These are phyloP conservation scores for Monosporozyma yasuniensis DNA, from an alignment of 805 yeast species.

Conservation along the genomic window DNA sequence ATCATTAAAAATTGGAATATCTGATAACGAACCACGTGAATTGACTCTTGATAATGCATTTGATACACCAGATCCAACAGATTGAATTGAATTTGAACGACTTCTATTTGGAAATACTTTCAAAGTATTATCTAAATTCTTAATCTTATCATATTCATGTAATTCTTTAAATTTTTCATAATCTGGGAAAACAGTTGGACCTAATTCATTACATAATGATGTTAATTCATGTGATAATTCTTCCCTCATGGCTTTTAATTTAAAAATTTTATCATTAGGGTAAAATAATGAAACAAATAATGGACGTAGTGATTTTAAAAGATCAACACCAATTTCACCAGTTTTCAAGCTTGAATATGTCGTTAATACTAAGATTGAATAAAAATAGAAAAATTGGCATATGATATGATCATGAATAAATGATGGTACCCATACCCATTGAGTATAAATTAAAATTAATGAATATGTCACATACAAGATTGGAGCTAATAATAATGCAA, in stretches of 20 bases:
- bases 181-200: slow-evolving; percentile 84
- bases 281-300: slow-evolving; percentile 38
- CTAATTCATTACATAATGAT: slow-evolving; percentile 67
- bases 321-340: slow-evolving; percentile 87
- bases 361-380: slow-evolving; percentile 55
- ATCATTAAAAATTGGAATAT: slow-evolving; percentile 49
- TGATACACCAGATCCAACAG: slow-evolving; percentile 35
- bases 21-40: slow-evolving; percentile 52
- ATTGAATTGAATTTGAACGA: slow-evolving; percentile 23
- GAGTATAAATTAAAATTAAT: slow-evolving; percentile 14
- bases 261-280: slow-evolving; percentile 35
- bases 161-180: slow-evolving; percentile 39
- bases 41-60: slow-evolving; percentile 55
- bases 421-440: slow-evolving; percentile 30
- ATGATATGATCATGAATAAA: slow-evolving; percentile 9
- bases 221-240: slow-evolving; percentile 66
- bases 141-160: background rate
- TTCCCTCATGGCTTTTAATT: slow-evolving; percentile 51
- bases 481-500: slow-evolving; percentile 80
- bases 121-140: slow-evolving; percentile 3
- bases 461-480: slow-evolving; percentile 73
- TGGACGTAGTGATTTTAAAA: slow-evolving; percentile 73
- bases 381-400: slow-evolving; percentile 36
- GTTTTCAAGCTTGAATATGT: slow-evolving; percentile 80
- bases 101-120: slow-evolving; percentile 13